Conservation (phyloP, 768 basidiomycete genomes). For the Ephemerocybe angulata region DNA sequence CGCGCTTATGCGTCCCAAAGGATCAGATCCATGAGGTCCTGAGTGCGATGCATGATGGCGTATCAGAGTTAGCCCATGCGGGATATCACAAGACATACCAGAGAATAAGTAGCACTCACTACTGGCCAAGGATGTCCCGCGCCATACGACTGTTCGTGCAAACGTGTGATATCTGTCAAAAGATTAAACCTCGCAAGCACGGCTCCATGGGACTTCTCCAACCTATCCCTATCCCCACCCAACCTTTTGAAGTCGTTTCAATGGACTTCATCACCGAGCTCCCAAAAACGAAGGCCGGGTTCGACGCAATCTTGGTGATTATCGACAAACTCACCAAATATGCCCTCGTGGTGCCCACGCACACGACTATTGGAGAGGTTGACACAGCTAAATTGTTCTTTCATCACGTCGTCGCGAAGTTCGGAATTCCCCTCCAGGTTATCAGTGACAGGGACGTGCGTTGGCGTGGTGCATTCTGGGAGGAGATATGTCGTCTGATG, state of each 20-base stretch:
- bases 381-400: conserved; percentile 30
- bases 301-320: conserved; percentile 29
- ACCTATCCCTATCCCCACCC: conserved; percentile 28
- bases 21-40: no score
- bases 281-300: conserved; percentile 23
- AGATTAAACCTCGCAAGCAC: no score
- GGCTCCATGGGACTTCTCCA: no score
- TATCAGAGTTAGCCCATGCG: no score
- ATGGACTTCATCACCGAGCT: conserved; percentile 38
- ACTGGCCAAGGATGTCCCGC: no score
- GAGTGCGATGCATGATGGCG: no score
- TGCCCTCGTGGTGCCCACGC: conserved; percentile 35
- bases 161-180: no score
- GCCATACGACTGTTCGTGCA: no score
- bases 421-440: conserved; percentile 23
- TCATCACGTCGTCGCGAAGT: conserved; percentile 22
- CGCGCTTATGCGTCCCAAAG: no score
- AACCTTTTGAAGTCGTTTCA: conserved; percentile 27
- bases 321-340: conserved; percentile 37
- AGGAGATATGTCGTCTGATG: conserved; percentile 22
- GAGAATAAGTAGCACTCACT: no score
- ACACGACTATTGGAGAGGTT: conserved; percentile 18
- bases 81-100: no score
- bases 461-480: conserved; percentile 26
- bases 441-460: conserved; percentile 26